These are phyloP conservation scores for Epichloe glyceriae DNA, from an alignment of 2,329 filamentous ascomycete species.

Conservation along the genomic window DNA sequence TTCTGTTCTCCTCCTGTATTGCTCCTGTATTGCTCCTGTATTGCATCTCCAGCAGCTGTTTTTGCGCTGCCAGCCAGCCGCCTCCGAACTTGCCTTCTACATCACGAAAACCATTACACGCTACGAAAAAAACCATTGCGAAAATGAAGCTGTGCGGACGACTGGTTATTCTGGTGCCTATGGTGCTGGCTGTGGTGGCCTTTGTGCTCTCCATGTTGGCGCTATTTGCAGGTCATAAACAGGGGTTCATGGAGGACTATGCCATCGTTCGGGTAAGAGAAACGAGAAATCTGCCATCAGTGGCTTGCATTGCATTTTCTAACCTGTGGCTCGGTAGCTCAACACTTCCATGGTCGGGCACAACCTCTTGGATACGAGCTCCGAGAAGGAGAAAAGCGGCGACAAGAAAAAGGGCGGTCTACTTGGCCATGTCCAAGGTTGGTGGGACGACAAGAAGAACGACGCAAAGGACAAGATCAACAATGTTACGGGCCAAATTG, in stretches of 20 bases:
- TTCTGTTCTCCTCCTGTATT: neutral
- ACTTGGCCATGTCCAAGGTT: constrained; percentile 18
- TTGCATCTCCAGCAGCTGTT: neutral
- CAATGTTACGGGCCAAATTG: constrained; percentile 25
- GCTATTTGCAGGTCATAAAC: constrained; percentile 26
- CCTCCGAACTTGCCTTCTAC: neutral
- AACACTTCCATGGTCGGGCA: constrained; percentile 27
- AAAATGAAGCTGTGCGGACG: constrained; percentile 3
- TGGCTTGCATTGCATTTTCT: too few relatives aligned
- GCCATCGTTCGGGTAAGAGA: constrained; percentile 25
- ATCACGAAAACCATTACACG: neutral
- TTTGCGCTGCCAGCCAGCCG: neutral
- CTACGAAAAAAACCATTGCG: neutral
- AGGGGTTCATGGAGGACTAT: constrained; percentile 31
- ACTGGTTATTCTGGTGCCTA: constrained; percentile 22
- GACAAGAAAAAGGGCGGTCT: constrained; percentile 14
- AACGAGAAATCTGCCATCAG: neutral
- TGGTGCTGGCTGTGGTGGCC: constrained; percentile 24
- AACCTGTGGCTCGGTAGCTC: constrained; percentile 13
- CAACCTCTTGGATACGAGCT: constrained; percentile 18
- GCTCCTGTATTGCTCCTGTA: too few relatives aligned
- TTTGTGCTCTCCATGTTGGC: constrained; percentile 27
- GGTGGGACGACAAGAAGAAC: constrained; percentile 18
- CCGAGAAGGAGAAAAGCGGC: constrained; percentile 12
- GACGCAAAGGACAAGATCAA: constrained; percentile 25